Conservation (phyloP, 2,329 filamentous ascomycete species). For the Knufia petricola region DNA sequence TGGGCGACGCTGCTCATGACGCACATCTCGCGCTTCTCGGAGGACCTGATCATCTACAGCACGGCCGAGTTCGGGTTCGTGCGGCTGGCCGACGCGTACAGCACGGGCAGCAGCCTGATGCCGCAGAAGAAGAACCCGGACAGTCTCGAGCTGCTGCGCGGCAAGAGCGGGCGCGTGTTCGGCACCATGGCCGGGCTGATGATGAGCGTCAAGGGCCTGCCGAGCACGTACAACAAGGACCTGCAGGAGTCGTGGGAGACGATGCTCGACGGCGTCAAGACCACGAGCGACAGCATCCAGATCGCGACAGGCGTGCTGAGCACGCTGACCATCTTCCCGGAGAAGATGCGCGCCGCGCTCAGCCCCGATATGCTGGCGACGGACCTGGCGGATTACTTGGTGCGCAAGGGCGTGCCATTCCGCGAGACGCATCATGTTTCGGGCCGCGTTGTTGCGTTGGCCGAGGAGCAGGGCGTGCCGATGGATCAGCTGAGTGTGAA, state of each 20-base stretch:
- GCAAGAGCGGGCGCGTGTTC: slow-evolving; percentile 66
- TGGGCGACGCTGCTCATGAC: slow-evolving; percentile 71
- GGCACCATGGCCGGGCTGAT: slow-evolving; percentile 74
- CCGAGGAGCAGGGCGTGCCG: slow-evolving; percentile 53
- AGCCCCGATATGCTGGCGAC: slow-evolving; percentile 74
- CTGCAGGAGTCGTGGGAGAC: slow-evolving; percentile 80
- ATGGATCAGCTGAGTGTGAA: slow-evolving; percentile 62
- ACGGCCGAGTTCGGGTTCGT: slow-evolving; percentile 69
- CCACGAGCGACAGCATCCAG: slow-evolving; percentile 63
- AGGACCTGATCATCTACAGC: slow-evolving; percentile 79
- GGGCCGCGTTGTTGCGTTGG: slow-evolving; percentile 61
- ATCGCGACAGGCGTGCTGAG: slow-evolving; percentile 74
- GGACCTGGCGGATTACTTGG: slow-evolving; percentile 40
- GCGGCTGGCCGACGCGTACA: slow-evolving; percentile 67
- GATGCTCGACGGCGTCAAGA: slow-evolving; percentile 76
- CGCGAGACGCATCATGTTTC: slow-evolving; percentile 72
- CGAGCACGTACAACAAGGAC: slow-evolving; percentile 83
- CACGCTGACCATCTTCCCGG: slow-evolving; percentile 59
- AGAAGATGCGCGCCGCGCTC: slow-evolving; percentile 69
- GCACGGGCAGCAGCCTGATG: slow-evolving; percentile 67
- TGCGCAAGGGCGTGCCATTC: slow-evolving; percentile 55
- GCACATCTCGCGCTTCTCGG: slow-evolving; percentile 70
- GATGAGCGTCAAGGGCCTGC: slow-evolving; percentile 65
- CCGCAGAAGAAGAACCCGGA: slow-evolving; percentile 79
- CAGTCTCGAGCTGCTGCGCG: slow-evolving; percentile 63